phyloP scores from a whole-genome alignment of 331 rosid genomes.

The Prunus yedoensis region DNA sequence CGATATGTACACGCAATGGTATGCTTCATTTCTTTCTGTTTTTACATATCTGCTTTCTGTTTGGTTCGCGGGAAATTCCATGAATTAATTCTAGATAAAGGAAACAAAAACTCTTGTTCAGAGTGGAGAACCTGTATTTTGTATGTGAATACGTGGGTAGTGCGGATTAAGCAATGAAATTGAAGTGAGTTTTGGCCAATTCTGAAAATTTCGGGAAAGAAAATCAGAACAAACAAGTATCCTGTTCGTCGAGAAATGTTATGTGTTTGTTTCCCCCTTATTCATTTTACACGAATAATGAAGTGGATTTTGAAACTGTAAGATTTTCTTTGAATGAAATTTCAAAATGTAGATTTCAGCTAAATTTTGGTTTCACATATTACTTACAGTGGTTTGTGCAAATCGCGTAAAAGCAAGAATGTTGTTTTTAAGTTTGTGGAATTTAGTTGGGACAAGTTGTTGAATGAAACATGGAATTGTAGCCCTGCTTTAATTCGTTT shows the following conservation, averaged over 20 bases:
- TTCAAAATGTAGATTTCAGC: neutral
- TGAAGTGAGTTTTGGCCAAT: neutral
- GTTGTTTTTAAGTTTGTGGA: neutral
- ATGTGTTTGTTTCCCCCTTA: too few relatives aligned
- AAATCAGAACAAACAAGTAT: too few relatives aligned
- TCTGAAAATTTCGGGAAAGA: neutral
- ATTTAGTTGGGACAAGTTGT: neutral
- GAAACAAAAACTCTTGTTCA: neutral
- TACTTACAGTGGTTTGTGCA: neutral
- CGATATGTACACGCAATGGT: constrained; percentile 99
- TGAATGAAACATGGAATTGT: neutral
- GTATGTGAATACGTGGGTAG: neutral
- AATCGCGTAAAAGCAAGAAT: neutral
- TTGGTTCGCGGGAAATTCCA: neutral
- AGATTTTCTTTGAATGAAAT: neutral
- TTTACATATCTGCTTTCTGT: neutral
- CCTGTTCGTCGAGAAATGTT: neutral
- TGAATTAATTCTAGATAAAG: neutral
- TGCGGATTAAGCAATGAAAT: neutral
- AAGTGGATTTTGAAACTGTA: neutral
- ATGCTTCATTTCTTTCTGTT: neutral
- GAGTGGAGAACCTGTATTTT: too few relatives aligned
- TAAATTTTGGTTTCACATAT: neutral
- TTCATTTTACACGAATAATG: neutral
- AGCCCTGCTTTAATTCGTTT: neutral